Evolutionary conservation across 2,329 filamentous ascomycete genomes (phyloP), one percentile per base, ranked within the genome.

Genomic region (Amylocarpus encephaloides): DNA sequence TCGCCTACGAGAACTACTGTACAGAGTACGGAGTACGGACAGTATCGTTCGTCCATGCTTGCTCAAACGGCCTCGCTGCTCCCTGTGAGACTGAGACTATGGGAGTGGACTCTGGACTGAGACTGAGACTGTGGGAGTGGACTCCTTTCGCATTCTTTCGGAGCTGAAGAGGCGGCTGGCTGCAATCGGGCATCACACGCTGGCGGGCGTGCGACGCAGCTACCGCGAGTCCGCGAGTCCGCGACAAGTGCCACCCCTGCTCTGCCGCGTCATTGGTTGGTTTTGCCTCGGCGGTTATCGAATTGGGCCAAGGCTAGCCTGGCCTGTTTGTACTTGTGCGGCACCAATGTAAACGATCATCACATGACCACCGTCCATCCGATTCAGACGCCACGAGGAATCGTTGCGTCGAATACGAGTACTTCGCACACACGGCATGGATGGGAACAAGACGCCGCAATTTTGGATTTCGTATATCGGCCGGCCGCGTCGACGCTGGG

Each of bases 241-340:
- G 13, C 13, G 32, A 13, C 9, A 9, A 34, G 32, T 16, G 18
- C 13, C 12, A 58, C 52, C 62, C 62, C 54, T 61, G 62, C 49
- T 50, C 39, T 51, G 47, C 44, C 30, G 53, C 51, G 42, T 55
- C 39, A 64, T 62, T 64, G 60, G 61, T 48, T 57, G 50, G 46
- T 49, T 54, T 53, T 56, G 45, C 53, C 26, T 62, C 62, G 62
- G 61, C 61, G 60, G 58, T 57, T 62, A 64, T 64, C 53, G 58
- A 64, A 64, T 59, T 54, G 61, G 62, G 38, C 6, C 48, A 62
- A 60, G 56, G 59, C 56, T 60, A 49, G 49, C 56, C 53, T 50
- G 44, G 13, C 16, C 49, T 41, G 22, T 30, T 15, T 30, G 29
- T 34, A 48, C 15, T n/a, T n/a, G n/a, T n/a, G n/a, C n/a, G n/a